Conservation (phyloP, 352 stramenopile species). For the Globisporangium perplexum region DNA sequence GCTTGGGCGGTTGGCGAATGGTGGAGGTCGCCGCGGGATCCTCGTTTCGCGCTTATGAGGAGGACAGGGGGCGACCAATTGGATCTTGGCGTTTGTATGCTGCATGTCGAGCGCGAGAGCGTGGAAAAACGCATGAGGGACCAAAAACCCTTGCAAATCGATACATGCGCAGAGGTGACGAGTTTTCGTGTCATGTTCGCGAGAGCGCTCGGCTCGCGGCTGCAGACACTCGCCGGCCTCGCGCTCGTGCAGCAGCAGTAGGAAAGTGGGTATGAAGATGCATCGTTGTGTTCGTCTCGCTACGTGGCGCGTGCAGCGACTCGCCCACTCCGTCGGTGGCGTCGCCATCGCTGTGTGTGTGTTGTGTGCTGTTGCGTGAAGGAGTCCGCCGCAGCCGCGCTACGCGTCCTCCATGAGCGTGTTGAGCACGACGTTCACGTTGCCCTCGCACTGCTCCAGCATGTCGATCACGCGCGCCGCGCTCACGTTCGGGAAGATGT, state of each 20-base stretch:
- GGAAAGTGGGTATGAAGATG: not conserved
- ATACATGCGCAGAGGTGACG: no score
- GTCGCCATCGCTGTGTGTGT: not conserved
- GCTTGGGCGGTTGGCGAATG: not conserved
- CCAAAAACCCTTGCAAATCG: no score
- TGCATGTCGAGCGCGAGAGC: not conserved
- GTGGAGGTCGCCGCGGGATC: not conserved
- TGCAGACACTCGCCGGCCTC: no score
- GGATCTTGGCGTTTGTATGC: not conserved
- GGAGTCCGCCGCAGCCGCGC: not conserved
- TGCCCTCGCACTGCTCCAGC: constrained; percentile 54
- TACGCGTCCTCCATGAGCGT: constrained; percentile 55
- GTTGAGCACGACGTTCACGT: constrained; percentile 74
- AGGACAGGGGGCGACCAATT: not conserved
- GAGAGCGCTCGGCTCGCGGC: no score
- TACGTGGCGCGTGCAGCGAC: not conserved
- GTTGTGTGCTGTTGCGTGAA: not conserved
- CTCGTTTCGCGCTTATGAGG: not conserved
- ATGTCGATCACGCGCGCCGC: constrained; percentile 40
- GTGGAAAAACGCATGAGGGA: no score
- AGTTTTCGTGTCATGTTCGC: no score
- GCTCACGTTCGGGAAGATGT: constrained; percentile 60
- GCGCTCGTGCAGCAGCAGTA: no score
- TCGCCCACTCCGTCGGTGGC: not conserved
- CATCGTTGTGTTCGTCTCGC: not conserved